phyloP scores from a whole-genome alignment of 257 asterid genomes.

The Nicotiana attenuata region DNA sequence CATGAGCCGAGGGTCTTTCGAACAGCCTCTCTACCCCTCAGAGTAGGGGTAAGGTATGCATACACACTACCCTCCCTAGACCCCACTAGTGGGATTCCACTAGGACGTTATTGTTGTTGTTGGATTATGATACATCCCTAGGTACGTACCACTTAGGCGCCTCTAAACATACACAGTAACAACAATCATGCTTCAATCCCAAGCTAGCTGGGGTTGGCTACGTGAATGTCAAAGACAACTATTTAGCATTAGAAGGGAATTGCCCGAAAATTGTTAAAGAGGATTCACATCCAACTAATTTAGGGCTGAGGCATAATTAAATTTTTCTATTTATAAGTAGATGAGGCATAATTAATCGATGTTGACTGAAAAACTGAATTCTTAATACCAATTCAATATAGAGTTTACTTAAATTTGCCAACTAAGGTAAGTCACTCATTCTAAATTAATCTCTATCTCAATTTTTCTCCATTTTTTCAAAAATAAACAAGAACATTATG shows the following conservation, averaged over 20 bases:
- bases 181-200: neutral
- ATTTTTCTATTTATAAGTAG: no score
- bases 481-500: neutral
- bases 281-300: neutral
- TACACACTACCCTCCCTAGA: no score
- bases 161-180: neutral
- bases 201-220: neutral
- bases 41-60: no score
- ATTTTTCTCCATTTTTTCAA: neutral
- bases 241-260: neutral
- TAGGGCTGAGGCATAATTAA: neutral
- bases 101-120: no score
- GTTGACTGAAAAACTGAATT: neutral
- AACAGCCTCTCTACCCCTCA: no score
- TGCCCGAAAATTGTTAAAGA: neutral
- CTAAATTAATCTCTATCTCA: neutral
- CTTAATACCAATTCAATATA: neutral
- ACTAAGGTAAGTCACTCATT: neutral
- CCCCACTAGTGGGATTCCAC: no score
- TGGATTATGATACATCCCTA: neutral
- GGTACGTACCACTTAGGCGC: neutral
- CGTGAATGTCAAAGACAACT: no score
- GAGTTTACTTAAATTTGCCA: neutral
- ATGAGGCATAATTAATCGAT: no score
- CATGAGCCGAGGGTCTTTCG: no score